phyloP scores from a whole-genome alignment of 2,329 filamentous ascomycete species.

The Aspergillus ibericus region DNA sequence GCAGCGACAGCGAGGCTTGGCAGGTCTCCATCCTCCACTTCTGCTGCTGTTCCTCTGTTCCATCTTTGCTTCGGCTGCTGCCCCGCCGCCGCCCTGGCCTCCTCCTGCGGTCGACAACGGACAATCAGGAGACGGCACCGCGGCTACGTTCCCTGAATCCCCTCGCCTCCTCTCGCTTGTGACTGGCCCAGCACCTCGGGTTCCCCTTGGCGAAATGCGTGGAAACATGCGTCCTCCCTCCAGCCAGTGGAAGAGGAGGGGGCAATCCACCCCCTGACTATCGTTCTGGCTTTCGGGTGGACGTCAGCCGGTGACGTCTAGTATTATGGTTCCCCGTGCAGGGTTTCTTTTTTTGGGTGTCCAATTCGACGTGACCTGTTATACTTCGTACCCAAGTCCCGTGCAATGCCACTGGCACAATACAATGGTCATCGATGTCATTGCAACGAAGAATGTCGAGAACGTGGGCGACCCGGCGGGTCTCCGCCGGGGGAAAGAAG shows the following conservation, averaged over 20 bases:
- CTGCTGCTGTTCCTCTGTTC: constrained; percentile 8
- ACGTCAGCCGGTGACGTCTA: constrained; percentile 22
- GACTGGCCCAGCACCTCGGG: background rate
- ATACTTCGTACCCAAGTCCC: background rate
- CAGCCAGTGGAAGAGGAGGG: background rate
- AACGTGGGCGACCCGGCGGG: constrained; percentile 2
- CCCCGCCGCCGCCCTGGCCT: constrained; percentile 2
- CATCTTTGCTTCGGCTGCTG: background rate
- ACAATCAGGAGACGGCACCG: constrained; percentile 3
- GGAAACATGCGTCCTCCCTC: background rate
- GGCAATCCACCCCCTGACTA: constrained; percentile 26
- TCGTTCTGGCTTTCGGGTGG: constrained; percentile 16
- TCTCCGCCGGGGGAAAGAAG: background rate
- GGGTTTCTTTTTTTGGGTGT: background rate
- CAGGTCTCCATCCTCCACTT: constrained; percentile 14
- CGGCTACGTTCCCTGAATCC: constrained; percentile 1
- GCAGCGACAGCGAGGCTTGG: constrained; percentile 23
- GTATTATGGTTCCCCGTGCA: background rate
- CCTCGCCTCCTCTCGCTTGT: background rate
- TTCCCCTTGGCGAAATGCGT: constrained; percentile 1
- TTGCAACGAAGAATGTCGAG: background rate
- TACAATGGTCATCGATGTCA: background rate
- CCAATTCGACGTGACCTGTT: background rate
- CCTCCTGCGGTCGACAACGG: background rate
- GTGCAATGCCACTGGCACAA: no score